phyloP scores from a whole-genome alignment of 2,329 filamentous ascomycete genomes.

The Simplicillium aogashimaense region DNA sequence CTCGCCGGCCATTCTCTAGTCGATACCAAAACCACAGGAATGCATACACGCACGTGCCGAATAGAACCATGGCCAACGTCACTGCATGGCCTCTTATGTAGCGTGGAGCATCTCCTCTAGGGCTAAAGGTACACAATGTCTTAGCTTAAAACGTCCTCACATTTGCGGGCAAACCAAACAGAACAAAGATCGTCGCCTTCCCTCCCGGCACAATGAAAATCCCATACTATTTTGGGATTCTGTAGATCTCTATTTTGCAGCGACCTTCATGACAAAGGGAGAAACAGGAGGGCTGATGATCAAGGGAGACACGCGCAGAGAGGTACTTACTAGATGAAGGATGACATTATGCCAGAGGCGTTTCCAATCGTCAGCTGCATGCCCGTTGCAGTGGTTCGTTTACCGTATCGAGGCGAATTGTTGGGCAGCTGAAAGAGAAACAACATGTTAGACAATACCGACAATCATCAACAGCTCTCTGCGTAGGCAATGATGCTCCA shows the following conservation, averaged over 20 bases:
- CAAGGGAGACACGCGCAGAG: no score
- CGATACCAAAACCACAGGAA: conserved; percentile 44
- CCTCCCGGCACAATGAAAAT: no score
- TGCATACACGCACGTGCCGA: conserved; percentile 41
- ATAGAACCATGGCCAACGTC: conserved; percentile 46
- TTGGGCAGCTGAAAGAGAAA: conserved; percentile 36
- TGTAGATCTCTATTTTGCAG: no score
- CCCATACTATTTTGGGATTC: no score
- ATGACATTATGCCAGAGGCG: conserved; percentile 60
- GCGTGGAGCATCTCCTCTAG: conserved; percentile 38
- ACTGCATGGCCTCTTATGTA: conserved; percentile 53
- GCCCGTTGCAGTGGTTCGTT: conserved; percentile 62
- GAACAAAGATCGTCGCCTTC: background rate
- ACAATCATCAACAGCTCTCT: no score
- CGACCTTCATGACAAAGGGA: conserved; percentile 6
- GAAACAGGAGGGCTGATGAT: background rate
- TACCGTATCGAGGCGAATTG: conserved; percentile 66
- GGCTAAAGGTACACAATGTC: conserved; percentile 17
- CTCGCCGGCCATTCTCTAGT: conserved; percentile 26
- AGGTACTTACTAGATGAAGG: conserved; percentile 46
- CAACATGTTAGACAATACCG: background rate
- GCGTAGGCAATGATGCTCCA: no score
- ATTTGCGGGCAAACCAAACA: background rate
- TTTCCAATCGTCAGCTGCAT: conserved; percentile 65
- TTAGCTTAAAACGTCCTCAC: background rate